phyloP scores from a whole-genome alignment of 305 asterid species.

The Solanum chacoense region DNA sequence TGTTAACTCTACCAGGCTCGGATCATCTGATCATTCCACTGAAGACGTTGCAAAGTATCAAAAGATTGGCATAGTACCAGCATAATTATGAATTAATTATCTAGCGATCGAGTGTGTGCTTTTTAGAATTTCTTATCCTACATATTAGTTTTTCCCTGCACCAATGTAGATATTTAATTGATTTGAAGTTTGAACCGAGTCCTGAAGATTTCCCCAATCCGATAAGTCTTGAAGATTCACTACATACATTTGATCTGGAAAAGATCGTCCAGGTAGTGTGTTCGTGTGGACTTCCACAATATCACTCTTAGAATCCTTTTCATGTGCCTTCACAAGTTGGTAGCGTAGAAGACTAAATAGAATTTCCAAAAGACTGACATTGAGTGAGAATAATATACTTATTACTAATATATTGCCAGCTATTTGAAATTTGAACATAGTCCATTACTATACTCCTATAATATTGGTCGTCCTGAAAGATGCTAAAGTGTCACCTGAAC shows the following conservation, averaged over 20 bases:
- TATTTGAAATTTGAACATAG: not conserved
- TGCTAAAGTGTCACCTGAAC: not conserved
- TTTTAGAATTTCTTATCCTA: not conserved
- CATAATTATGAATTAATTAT: not conserved
- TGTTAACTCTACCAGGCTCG: slow-evolving; percentile 44
- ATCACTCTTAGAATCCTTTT: not conserved
- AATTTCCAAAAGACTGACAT: not conserved
- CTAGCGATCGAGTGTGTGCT: not conserved
- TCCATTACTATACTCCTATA: not conserved
- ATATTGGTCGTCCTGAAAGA: not conserved
- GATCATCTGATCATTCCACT: slow-evolving; percentile 14
- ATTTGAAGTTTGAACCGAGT: not conserved
- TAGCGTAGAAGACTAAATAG: not conserved
- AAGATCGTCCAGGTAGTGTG: not conserved
- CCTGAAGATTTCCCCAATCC: not conserved
- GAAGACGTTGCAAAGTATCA: not conserved
- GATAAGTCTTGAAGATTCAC: not conserved
- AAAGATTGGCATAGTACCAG: not conserved
- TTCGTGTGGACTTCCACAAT: not conserved
- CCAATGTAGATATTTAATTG: not conserved
- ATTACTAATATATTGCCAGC: not conserved
- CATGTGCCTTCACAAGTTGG: not conserved
- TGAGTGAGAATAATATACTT: not conserved
- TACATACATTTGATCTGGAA: not conserved
- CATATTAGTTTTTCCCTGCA: not conserved